Percentiles rank a stretch among this genome's conserved stretches.
These are phyloP conservation scores for Daedaleopsis sinensis DNA, from an alignment of 768 basidiomycete species.

Conservation along the genomic window DNA sequence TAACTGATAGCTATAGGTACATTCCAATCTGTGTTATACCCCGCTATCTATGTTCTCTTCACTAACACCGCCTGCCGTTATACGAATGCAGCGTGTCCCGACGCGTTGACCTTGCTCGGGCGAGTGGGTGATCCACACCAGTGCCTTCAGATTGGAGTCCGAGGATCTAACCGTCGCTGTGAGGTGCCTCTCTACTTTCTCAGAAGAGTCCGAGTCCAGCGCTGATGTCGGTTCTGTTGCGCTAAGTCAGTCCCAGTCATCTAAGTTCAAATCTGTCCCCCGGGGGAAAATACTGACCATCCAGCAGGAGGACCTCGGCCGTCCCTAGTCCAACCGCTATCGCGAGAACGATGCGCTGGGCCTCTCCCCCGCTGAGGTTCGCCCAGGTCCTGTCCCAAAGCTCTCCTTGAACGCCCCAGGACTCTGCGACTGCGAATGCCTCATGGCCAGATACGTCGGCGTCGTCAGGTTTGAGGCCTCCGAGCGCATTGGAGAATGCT, in stretches of 20 bases:
- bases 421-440: slow-evolving; percentile 55
- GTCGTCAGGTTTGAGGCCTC: not conserved
- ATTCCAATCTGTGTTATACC: slow-evolving; percentile 7
- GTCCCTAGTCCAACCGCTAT: slow-evolving; percentile 71
- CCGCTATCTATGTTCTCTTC: slow-evolving; percentile 25
- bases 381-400: slow-evolving; percentile 85
- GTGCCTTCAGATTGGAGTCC: slow-evolving; percentile 61
- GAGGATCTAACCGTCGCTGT: slow-evolving; percentile 50
- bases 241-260: not conserved
- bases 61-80: slow-evolving; percentile 28
- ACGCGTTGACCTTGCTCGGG: slow-evolving; percentile 76
- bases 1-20: too few species aligned
- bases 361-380: slow-evolving; percentile 83
- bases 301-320: slow-evolving; percentile 79
- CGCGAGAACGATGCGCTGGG: slow-evolving; percentile 81
- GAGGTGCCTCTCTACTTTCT: slow-evolving; percentile 67
- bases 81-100: slow-evolving; percentile 66
- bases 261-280: too few species aligned
- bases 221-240: slow-evolving; percentile 86
- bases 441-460: slow-evolving; percentile 19
- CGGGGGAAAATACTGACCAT: too few species aligned
- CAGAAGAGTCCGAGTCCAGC: slow-evolving; percentile 69
- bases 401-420: slow-evolving; percentile 67
- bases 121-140: slow-evolving; percentile 90
- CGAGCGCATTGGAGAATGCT: slow-evolving; percentile 3